Evolutionary conservation across 345 rosid genomes (phyloP).

Genomic region (Lagerstroemia speciosa): DNA sequence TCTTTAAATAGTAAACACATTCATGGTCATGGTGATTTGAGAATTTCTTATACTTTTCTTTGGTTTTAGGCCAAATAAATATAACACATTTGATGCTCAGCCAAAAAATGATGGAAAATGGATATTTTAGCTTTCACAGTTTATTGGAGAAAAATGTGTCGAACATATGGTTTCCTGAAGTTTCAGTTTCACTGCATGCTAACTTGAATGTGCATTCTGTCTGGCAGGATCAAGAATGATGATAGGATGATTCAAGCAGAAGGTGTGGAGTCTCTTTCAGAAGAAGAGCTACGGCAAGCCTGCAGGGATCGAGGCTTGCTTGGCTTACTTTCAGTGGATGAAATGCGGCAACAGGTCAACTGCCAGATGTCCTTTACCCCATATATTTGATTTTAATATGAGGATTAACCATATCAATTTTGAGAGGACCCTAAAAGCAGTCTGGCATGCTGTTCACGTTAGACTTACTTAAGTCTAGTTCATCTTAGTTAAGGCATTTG

Average conservation of each 20-base stretch:
- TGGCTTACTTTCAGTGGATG: conserved; percentile 81
- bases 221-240: conserved; percentile 74
- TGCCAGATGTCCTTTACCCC: not conserved
- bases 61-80: not conserved
- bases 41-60: not conserved
- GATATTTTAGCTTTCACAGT: not conserved
- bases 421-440: not conserved
- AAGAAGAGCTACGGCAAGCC: conserved; percentile 86
- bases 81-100: not conserved
- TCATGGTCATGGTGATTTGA: not conserved
- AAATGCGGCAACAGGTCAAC: conserved; percentile 83
- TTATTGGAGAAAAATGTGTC: not conserved
- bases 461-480: not conserved
- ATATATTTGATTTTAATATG: not conserved
- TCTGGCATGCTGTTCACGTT: not conserved
- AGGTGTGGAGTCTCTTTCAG: conserved; percentile 88
- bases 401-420: not conserved
- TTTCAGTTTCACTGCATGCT: not conserved
- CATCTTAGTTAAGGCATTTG: not conserved
- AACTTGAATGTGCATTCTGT: not conserved
- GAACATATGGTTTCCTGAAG: not conserved
- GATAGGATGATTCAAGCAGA: conserved; percentile 91
- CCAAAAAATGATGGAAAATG: not conserved
- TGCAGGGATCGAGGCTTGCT: conserved; percentile 93
- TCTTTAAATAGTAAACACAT: not conserved